Base-by-base conservation (phyloP, 768 basidiomycete genomes). In the Termitomyces sp. region DNA sequence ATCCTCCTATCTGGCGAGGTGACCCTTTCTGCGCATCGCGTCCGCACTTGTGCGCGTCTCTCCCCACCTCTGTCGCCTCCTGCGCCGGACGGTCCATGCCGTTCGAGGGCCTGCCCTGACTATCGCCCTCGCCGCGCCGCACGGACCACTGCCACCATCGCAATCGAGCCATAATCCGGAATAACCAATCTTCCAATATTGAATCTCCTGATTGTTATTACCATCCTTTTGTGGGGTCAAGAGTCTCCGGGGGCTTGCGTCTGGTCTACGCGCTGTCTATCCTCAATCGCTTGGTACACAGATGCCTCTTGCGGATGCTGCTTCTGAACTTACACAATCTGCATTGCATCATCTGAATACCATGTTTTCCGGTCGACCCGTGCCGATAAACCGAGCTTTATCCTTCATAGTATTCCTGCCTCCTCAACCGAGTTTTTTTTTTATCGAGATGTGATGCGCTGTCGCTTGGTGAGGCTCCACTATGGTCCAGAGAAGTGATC, bases 201-300 rank as follows among this genome's bases (percentile, higher is more conserved):
- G 3, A 50, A 15, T 38, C 23, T 48, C 43, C 37, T 45, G 48
- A 41, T 44, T 42, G 35, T 5, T 38, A 37, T 17, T 40, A 50
- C 50, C 45, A 6, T 48, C 43, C 28, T 28, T 28, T 17, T 50
- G 41, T 56, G 50, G 54, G 55, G 55, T 50, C 14, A 40, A 19
- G 60, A 46, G 60, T 61, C 43, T 53, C 60, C 35, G 60, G 60
- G 46, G 60, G 28, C 45, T 45, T 45, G 35, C 44, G 52, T 33
- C 48, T 53, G 49, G 37, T 53, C 42, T 45, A 46, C 30, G 57
- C 48, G 53, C 50, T 28, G 33, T 50, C 45, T 33, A 28, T 57
- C 23, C 28, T 11, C 4, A 30, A 30, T 33, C 31, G 10, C 31
- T 50, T 52, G 60, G 60, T 44, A 40, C 53, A 37, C 44, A 57